Percentiles rank a stretch among this genome's conserved stretches.
Conservation (phyloP, 2,329 filamentous ascomycete species). For the Camillea tinctor region DNA sequence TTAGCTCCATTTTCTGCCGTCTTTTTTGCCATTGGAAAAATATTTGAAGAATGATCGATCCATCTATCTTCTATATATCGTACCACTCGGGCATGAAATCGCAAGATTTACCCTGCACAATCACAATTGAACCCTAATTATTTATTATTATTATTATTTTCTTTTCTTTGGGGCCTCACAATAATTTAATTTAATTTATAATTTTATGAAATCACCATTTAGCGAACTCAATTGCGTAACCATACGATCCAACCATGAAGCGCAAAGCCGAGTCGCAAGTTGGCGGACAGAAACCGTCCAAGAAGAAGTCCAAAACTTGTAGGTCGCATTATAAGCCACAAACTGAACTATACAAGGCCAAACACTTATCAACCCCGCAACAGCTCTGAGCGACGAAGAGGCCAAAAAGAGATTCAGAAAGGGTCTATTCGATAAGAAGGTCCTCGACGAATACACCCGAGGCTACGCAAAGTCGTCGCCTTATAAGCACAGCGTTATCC, state of each 20-base stretch:
- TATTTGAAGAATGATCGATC: conserved; percentile 7
- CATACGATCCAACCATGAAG: conserved; percentile 48
- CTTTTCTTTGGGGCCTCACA: conserved; percentile 1
- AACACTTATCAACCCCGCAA: conserved; percentile 9
- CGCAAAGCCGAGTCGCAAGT: conserved; percentile 55
- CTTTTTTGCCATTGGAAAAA: conserved; percentile 10
- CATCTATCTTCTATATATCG: too few relatives aligned
- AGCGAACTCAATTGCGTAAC: conserved; percentile 21
- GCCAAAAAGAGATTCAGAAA: conserved; percentile 61
- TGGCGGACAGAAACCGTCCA: conserved; percentile 42
- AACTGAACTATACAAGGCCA: conserved; percentile 3
- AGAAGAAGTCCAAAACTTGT: conserved; percentile 52
- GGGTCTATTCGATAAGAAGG: conserved; percentile 61
- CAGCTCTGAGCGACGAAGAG: conserved; percentile 49
- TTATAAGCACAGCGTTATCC: conserved; percentile 93
- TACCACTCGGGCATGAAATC: conserved; percentile 8
- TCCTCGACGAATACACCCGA: conserved; percentile 57
- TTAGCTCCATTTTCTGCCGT: conserved; percentile 19
- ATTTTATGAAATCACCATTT: not conserved
- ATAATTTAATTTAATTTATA: conserved; percentile 4
- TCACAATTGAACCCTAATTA: not conserved
- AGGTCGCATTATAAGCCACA: conserved; percentile 24
- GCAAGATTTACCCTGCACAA: not conserved
- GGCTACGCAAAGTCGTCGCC: conserved; percentile 64
- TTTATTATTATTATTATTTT: conserved; percentile 4